Conservation (phyloP, 1,284 basidiomycete species). For the Peniophora sp. region DNA sequence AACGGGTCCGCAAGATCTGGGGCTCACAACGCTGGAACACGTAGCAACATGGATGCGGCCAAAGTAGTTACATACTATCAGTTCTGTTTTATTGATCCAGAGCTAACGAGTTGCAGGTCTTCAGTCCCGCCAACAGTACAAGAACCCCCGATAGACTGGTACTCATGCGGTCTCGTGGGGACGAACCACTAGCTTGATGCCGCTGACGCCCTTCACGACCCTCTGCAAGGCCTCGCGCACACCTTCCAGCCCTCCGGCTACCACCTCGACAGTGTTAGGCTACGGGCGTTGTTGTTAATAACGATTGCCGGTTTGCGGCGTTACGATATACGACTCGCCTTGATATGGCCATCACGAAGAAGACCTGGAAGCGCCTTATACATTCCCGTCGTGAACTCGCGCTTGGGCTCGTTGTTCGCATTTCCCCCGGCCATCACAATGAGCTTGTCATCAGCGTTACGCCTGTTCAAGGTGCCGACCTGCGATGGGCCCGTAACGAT, state of each 20-base stretch:
- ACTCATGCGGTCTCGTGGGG: no score
- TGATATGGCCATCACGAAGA: conserved; percentile 6
- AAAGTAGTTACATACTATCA: no score
- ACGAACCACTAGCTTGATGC: background rate
- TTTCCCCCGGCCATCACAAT: conserved; percentile 5
- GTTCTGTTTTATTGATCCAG: no score
- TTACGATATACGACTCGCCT: conserved; percentile 4
- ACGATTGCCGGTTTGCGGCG: background rate
- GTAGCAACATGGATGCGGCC: no score
- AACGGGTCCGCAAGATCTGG: no score
- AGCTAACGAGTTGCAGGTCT: no score
- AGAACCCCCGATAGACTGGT: no score
- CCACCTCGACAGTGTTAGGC: background rate
- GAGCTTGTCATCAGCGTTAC: conserved; percentile 5
- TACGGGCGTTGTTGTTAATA: background rate
- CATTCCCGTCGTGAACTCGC: conserved; percentile 23
- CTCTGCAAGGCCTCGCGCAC: background rate
- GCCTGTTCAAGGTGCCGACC: conserved; percentile 3
- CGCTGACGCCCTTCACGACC: background rate
- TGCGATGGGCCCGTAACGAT: conserved; percentile 8
- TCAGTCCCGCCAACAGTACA: no score
- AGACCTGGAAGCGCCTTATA: conserved; percentile 6
- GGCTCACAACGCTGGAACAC: no score
- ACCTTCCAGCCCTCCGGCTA: background rate
- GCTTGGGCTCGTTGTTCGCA: conserved; percentile 26